Evolutionary conservation across 2,329 filamentous ascomycete species (phyloP), one percentile per base, ranked within the genome.

Genomic region (Xylaria arbuscula): DNA sequence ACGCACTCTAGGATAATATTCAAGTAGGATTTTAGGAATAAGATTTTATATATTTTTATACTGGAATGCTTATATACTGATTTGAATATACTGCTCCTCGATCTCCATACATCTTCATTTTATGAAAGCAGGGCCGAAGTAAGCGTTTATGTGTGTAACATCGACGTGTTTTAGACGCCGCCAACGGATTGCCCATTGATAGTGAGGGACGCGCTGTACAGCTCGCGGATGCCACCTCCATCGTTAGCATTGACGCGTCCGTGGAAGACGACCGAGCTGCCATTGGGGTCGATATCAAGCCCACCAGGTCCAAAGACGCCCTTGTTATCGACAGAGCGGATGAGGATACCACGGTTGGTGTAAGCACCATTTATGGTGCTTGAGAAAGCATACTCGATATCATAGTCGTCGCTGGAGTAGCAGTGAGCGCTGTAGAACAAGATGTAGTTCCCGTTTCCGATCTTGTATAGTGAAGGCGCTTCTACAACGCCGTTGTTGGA

Each of bases 401-500:
- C 76, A 64, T 78, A 78, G 70, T 78, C 76, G 61, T 78, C 76
- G 66, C 73, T 78, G 1, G 73, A 71, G 67, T 76, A 78, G 72
- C 76, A 78, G 62, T 78, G 75, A 15, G 76, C 73, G 66, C 76
- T 77, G 66, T 78, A 78, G 68, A 78, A 78, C 11, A 78, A 68
- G 50, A 78, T 70, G 38, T 68, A 78, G 40, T 70, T 71, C 2
- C 74, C 76, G 38, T 72, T 55, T 5, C 56, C 67, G 24, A 77
- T 73, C 72, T 76, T 72, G 57, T 77, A 78, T 48, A 78, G 68
- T 8, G 74, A 51, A 13, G 77, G 77, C 9, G 75, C 77, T 66
- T 78, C 76, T 0, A 77, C 76, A 9, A 78, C 72, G 22, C 77
- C 77, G 58, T 78, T 56, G 67, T 78, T 76, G 2, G 66, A 64